Evolutionary conservation across 106 monocot genomes (phyloP), one percentile per base, ranked within the genome.

Genomic region (Allium cepa): DNA sequence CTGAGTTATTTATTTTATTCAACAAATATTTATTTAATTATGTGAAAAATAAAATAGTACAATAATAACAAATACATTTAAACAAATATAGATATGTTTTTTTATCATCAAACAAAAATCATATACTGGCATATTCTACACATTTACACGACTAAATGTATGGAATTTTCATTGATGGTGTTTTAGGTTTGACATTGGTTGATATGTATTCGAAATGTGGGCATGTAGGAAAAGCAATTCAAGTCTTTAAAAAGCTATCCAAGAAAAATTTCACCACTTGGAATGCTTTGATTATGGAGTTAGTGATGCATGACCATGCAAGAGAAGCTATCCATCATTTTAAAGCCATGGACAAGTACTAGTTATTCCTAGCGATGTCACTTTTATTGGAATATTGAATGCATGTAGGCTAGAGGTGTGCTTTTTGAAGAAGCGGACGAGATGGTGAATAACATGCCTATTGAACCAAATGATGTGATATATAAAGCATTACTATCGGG

Each of bases 171-270:
- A 46, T 87, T 7, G 82, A 79, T 50, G 92, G 80, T 69, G 72
- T 78, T 2, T 56, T 87, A 7, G 92, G 84, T 0, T 80, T 84
- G 4, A 81, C 84, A 7, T 69, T 91, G 28, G 50, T 91, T 11
- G 87, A 91, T 53, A 91, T 91, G 91, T 87, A 91, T 59, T 62
- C 77, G 10, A 91, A 91, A 63, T 87, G 84, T 56, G 87, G 92
- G 49, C 72, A 72, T 49, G 66, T 87, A 58, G 76, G 82, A 2
- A 77, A 67, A 4, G 84, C 87, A 9, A 7, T 80, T 22, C 69
- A 71, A 56, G 67, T 92, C 14, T 92, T 87, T 63, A 77, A 85
- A 17, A 50, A 47, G 8, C 45, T 87, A n/a, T 81, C 77, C 0
- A 79, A 84, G 58, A 49, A 47, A 11, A 87, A 78, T 46, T 58